Evolutionary conservation across 768 basidiomycete genomes (phyloP), one percentile per base, ranked within the genome.

Genomic region (Dictyophora rubrovolvata): DNA sequence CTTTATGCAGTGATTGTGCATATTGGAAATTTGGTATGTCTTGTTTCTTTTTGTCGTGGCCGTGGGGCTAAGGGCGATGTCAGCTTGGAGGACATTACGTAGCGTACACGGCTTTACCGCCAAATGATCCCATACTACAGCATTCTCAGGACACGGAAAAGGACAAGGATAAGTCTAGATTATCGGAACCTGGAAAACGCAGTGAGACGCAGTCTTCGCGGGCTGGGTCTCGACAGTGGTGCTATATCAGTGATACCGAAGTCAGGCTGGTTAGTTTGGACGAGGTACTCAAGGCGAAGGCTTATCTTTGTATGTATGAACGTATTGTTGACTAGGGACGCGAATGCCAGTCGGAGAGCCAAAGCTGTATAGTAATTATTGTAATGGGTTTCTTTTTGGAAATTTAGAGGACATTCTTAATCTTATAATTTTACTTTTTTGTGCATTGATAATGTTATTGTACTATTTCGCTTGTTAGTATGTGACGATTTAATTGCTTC

Each of bases 291-390:
- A 87, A 85, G 70, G 85, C 86, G 60, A 94, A 89, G 69, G 93
- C 93, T 36, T 98, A 96, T 70, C 80, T 96, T 53, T 92, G 92
- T 72, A 93, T 94, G 85, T 92, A 91, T 68, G 89, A 92, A 73
- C 79, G 86, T 56, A 75, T 86, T 46, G 54, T 42, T 12, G 42
- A 42, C 10, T 42, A 42, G 28, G 7, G 28, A 7, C 2, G 28
- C 28, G 28, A 28, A 28, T 28, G 7, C 28, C 28, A 28, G 7
- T 28, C 7, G 28, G 28, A n/a, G n/a, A n/a, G n/a, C n/a, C n/a
- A n/a, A n/a, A n/a, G 28, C 28, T 3, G 28, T 28, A 28, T 7
- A 3, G 28, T 28, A 28, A 28, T 28, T 28, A 28, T 28, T 7
- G 2, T 28, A 28, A 28, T 28, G 28, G 28, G 28, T 28, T 28